Conservation (phyloP, 2,329 filamentous ascomycete genomes). For the Aureobasidium sp. region DNA sequence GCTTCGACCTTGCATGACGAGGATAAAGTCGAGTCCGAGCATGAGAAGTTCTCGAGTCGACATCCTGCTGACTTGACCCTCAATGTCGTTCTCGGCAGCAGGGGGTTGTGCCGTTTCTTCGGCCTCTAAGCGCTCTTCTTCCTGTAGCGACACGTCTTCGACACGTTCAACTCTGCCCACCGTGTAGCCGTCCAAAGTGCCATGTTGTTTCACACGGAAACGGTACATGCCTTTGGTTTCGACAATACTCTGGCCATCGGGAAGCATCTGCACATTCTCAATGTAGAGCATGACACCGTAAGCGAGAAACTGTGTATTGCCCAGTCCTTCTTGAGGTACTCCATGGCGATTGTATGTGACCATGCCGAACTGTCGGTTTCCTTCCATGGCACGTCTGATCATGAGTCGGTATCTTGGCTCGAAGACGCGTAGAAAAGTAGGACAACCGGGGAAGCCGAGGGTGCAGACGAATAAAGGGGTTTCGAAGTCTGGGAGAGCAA, state of each 20-base stretch:
- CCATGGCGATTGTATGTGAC: constrained; percentile 59
- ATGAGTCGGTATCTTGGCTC: constrained; percentile 89
- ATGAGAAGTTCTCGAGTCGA: constrained; percentile 66
- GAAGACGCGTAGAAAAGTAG: constrained; percentile 83
- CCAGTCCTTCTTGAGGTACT: constrained; percentile 48
- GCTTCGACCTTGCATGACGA: constrained; percentile 59
- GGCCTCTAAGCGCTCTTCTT: constrained; percentile 72
- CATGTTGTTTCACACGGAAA: constrained; percentile 63
- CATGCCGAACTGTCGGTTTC: constrained; percentile 76
- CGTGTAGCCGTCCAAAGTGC: constrained; percentile 66
- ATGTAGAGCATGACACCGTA: constrained; percentile 76
- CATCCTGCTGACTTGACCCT: constrained; percentile 46
- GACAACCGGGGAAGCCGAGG: constrained; percentile 72
- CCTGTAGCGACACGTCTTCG: constrained; percentile 72
- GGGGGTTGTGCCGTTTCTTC: constrained; percentile 48
- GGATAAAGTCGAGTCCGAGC: constrained; percentile 60
- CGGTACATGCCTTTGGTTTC: constrained; percentile 70
- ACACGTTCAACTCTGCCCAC: constrained; percentile 70
- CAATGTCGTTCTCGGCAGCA: constrained; percentile 23
- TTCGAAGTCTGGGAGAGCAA: constrained; percentile 49
- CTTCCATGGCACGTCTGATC: constrained; percentile 70
- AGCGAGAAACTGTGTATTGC: constrained; percentile 54
- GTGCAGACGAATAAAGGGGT: constrained; percentile 77
- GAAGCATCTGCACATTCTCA: constrained; percentile 62
- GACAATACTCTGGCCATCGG: constrained; percentile 74